Evolutionary conservation across 495 filamentous ascomycete species (phyloP).

Genomic region (Penicillium steckii): DNA sequence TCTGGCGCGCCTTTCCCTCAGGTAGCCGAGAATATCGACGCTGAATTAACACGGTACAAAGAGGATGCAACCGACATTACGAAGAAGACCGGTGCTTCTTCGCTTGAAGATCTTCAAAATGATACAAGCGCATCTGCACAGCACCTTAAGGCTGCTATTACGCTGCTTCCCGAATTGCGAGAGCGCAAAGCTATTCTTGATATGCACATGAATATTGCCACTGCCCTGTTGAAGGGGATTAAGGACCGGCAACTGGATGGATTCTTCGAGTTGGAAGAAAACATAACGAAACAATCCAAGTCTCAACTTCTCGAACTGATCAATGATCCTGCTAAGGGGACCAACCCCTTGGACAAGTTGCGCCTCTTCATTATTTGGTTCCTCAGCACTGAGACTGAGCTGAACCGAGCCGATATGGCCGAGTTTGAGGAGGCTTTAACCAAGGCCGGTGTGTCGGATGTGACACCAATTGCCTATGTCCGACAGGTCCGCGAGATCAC

Average conservation of each 20-base stretch:
- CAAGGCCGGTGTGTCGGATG: constrained; percentile 66
- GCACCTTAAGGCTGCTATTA: constrained; percentile 94
- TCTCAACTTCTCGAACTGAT: constrained; percentile 85
- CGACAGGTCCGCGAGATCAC: constrained; percentile 91
- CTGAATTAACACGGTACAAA: constrained; percentile 89
- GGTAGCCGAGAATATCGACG: constrained; percentile 93
- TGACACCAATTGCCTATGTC: constrained; percentile 78
- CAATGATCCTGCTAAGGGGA: constrained; percentile 76
- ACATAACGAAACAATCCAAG: constrained; percentile 89
- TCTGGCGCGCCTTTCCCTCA: constrained; percentile 92
- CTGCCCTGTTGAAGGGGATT: constrained; percentile 79
- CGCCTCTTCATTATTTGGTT: constrained; percentile 97
- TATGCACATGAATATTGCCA: constrained; percentile 99
- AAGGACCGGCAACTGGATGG: constrained; percentile 94
- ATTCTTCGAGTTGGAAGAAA: constrained; percentile 95
- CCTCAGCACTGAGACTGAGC: constrained; percentile 89
- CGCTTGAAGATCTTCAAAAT: constrained; percentile 89
- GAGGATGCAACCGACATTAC: constrained; percentile 95
- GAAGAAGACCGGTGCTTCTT: constrained; percentile 88
- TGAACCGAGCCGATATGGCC: constrained; percentile 76
- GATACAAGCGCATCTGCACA: constrained; percentile 85
- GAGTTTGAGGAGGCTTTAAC: constrained; percentile 86
- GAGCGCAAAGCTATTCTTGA: constrained; percentile 90
- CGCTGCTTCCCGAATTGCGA: constrained; percentile 83
- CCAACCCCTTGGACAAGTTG: constrained; percentile 82